Evolutionary conservation across 78 protist species (phyloP), one percentile per base, ranked within the genome.

Genomic region (Guillardia theta): DNA sequence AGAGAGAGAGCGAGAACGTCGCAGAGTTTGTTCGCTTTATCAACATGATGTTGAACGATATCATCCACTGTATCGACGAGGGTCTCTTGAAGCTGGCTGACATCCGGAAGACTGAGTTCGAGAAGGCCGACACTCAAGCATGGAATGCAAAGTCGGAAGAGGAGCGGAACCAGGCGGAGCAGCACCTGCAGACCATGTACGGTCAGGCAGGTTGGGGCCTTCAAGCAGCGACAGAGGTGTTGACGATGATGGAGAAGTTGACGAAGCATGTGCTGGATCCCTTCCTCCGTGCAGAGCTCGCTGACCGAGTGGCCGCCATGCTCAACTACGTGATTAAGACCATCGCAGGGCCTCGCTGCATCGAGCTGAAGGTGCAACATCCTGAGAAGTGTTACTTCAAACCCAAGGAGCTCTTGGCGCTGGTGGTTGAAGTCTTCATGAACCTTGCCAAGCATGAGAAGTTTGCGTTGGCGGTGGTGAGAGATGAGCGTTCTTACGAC

Each of bases 281-380:
- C 43, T 90, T 90, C 50, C 12, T 90, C 33, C 50, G 36, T 9
- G 88, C 70, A 18, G 95, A 94, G 92, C 90, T 95, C 19, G 64
- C 53, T 2, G 77, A 46, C 33, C 95, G 96, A 39, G 50, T 95
- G 19, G 95, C 96, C 0, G 53, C 93, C 0, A 95, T 93, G 95
- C 92, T 95, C 87, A 46, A 93, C 94, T 46, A 88, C 94, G 58
- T 70, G 45, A 24, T 44, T 4, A 9, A 10, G 47, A 64, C 15
- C 45, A 70, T 95, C 15, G 96, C 95, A 19, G 96, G 96, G 6
- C 95, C 95, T 15, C 45, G 88, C 88, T 83, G 90, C 47, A 30
- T 70, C 43, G 30, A 44, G 47, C 95, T 95, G 92, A 95, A 95
- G 94, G 96, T 95, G 44, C 0, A 41, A 24, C 46, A 24, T 43